These are phyloP conservation scores for Sugiyamaella smithiae DNA, from an alignment of 805 yeast genomes.

Conservation along the genomic window DNA sequence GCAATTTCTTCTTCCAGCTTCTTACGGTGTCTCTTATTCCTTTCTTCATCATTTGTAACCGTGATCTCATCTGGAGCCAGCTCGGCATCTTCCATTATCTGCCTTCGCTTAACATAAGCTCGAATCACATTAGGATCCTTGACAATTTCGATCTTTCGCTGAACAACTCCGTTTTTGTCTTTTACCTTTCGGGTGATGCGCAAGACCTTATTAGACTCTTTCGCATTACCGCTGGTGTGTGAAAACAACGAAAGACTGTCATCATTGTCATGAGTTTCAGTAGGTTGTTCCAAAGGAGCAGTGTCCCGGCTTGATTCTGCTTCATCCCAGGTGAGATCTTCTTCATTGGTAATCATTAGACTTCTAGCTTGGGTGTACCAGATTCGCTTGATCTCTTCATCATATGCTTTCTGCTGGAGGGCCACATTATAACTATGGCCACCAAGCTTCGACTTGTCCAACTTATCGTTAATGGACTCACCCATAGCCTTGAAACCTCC, in stretches of 20 bases:
- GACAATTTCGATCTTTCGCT: slow-evolving; percentile 72
- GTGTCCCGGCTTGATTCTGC: slow-evolving; percentile 29
- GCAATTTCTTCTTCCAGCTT: slow-evolving; percentile 81
- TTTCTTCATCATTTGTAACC: slow-evolving; percentile 80
- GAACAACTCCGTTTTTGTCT: slow-evolving; percentile 82
- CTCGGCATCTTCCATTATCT: slow-evolving; percentile 60
- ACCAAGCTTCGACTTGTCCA: slow-evolving; percentile 45
- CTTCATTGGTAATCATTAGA: slow-evolving; percentile 44
- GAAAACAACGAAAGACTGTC: slow-evolving; percentile 35
- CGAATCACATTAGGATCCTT: slow-evolving; percentile 84
- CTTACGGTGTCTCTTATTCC: slow-evolving; percentile 71
- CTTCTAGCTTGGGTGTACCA: slow-evolving; percentile 83
- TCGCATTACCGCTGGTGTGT: slow-evolving; percentile 24
- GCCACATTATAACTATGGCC: slow-evolving; percentile 80
- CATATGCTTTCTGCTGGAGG: slow-evolving; percentile 85
- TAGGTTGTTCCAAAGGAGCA: slow-evolving; percentile 1
- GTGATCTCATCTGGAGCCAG: slow-evolving; percentile 66
- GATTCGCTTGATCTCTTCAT: slow-evolving; percentile 80
- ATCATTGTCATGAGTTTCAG: slow-evolving; percentile 30
- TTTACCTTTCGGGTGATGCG: slow-evolving; percentile 74
- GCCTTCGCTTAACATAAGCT: slow-evolving; percentile 73
- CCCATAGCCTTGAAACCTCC: slow-evolving; percentile 69
- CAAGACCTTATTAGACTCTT: slow-evolving; percentile 42
- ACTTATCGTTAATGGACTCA: slow-evolving; percentile 38
- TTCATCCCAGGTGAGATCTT: slow-evolving; percentile 36